Base-by-base conservation (phyloP, 768 basidiomycete genomes). In the Gymnopilus dilepis region DNA sequence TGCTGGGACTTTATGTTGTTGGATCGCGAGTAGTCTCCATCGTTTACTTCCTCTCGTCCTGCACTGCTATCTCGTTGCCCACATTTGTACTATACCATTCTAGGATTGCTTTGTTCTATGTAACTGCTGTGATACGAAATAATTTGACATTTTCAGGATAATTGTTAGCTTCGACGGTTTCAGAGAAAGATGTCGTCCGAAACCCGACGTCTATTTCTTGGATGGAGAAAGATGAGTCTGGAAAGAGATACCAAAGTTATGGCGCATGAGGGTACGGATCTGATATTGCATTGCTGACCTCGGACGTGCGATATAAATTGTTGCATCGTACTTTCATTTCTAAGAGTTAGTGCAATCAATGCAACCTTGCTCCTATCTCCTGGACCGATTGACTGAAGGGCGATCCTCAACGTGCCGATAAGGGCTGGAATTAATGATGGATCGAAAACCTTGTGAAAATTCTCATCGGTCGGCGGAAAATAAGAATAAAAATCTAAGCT, bases 361-460 rank as follows among this genome's bases (percentile, higher is more conserved):
- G 81, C 82, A 43, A 65, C 55, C 69, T 73, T 58, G 57, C 47
- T 17, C 8, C 28, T 8, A 26, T 40, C 37, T 31, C 56, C 21
- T 22, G 43, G 2, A 24, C 56, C 6, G 24, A 66, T 45, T 4
- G 68, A 53, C 50, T 75, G 76, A 26, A 89, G 72, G 11, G 79
- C 79, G 34, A 86, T 66, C 56, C 60, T 69, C 13, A 92, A 71
- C 5, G 83, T 80, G 12, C 76, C 75, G 1, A 87, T 78, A 3
- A 92, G 77, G 0, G 86, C 76, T 6, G 84, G 82, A 45, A 91
- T 82, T 40, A 92, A 73, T 9, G 69, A 68, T 7, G 88, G 87
- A 66, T 92, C 89, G 67, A 86, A 93, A 6, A 90, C 85, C 91
- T 92, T 61, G 7, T 22, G 15, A 22, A 28, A 28, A 26, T 54